Conservation (phyloP, 1,284 basidiomycete genomes). For the Marasmius oreades region DNA sequence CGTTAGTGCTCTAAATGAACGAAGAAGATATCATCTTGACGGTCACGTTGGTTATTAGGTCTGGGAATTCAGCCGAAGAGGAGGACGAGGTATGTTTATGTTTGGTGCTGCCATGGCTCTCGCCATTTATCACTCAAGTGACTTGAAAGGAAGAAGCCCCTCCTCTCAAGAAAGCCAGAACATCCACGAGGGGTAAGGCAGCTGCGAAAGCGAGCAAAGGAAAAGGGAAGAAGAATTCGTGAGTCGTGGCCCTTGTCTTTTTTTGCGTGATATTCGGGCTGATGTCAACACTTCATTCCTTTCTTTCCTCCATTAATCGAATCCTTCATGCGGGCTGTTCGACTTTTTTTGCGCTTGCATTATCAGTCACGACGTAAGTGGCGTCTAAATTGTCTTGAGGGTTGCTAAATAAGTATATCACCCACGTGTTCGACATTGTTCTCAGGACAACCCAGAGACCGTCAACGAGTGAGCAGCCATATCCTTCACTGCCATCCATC, state of each 20-base stretch:
- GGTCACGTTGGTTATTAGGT: background rate
- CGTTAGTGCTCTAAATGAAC: background rate
- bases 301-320: too few relatives aligned
- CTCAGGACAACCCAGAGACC: constrained; percentile 1
- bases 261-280: too few relatives aligned
- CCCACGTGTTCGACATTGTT: background rate
- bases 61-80: constrained; percentile 3
- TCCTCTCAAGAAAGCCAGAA: constrained; percentile 11
- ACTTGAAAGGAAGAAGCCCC: background rate
- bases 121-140: background rate
- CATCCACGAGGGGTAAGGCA: constrained; percentile 3
- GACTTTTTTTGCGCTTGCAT: background rate
- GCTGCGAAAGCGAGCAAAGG: constrained; percentile 8
- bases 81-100: background rate
- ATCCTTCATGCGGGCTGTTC: background rate
- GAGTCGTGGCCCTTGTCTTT: background rate
- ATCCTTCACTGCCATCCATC: constrained; percentile 18
- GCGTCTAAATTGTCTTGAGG: background rate
- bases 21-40: background rate
- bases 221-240: constrained; percentile 6
- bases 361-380: constrained; percentile 1
- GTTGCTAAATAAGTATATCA: background rate
- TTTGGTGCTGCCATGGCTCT: background rate
- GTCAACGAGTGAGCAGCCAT: background rate
- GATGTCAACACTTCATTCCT: background rate